Percentiles rank a stretch among this genome's conserved stretches.
These are phyloP conservation scores for Pyrenophora seminiperda DNA, from an alignment of 2,329 filamentous ascomycete genomes.

Conservation along the genomic window DNA sequence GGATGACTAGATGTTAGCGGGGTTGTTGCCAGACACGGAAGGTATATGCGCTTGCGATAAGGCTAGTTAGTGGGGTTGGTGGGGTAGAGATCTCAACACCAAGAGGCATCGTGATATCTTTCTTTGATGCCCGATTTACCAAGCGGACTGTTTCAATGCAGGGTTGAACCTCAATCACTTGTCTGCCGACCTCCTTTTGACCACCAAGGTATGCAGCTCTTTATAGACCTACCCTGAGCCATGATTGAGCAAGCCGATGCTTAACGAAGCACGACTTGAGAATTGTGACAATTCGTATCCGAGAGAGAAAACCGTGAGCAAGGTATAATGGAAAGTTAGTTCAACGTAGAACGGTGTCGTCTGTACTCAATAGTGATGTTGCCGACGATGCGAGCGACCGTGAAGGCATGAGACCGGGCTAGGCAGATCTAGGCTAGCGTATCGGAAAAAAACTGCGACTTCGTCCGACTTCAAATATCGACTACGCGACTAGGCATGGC, in stretches of 20 bases:
- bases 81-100: conserved; percentile 20
- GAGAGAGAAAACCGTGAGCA: background rate
- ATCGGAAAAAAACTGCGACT: conserved; percentile 19
- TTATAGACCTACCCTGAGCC: no score
- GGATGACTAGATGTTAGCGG: conserved; percentile 19
- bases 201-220: no score
- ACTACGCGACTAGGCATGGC: background rate
- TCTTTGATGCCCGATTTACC: no score
- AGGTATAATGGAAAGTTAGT: no score
- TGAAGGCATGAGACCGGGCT: background rate
- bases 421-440: conserved; percentile 16
- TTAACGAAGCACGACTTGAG: no score
- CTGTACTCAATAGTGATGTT: no score
- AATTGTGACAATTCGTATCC: background rate
- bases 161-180: no score
- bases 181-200: no score
- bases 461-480: conserved; percentile 6
- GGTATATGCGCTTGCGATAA: conserved; percentile 37
- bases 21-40: conserved; percentile 27
- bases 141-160: no score
- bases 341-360: no score
- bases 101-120: background rate
- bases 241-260: no score
- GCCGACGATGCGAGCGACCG: background rate
- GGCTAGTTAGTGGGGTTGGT: conserved; percentile 26